A percentile compares a stretch with the other conserved stretches of the same genome.
Conservation (phyloP, 345 rosid genomes). For the Melaleuca alternifolia region DNA sequence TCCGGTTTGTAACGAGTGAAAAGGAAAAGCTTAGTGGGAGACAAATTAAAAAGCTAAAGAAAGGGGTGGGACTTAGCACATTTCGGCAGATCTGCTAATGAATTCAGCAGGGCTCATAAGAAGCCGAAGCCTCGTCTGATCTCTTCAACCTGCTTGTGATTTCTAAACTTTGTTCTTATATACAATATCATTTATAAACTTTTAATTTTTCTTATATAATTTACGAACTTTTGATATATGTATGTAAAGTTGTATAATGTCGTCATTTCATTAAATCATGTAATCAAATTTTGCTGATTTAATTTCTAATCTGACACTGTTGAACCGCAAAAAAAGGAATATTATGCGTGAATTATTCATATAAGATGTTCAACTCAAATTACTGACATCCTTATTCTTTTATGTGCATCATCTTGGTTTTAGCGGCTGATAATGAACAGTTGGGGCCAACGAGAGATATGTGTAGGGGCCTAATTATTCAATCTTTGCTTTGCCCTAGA, state of each 20-base stretch:
- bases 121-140: background rate
- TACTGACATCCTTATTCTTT: background rate
- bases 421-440: background rate
- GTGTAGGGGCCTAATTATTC: background rate
- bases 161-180: rapidly evolving
- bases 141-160: too few species aligned
- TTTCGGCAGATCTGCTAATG: background rate
- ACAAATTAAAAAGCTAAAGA: background rate
- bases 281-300: too few species aligned
- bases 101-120: background rate
- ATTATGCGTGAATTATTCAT: background rate
- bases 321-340: background rate
- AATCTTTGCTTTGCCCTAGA: background rate
- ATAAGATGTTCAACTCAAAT: background rate
- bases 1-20: background rate
- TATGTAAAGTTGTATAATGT: too few species aligned
- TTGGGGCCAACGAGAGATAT: background rate
- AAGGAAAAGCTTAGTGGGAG: background rate
- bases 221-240: rapidly evolving
- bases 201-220: too few species aligned
- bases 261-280: background rate
- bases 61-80: background rate
- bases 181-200: too few species aligned
- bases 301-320: rapidly evolving
- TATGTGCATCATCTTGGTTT: background rate